Conservation (phyloP, 73 alveolate genomes). For the Loxodes magnus region DNA sequence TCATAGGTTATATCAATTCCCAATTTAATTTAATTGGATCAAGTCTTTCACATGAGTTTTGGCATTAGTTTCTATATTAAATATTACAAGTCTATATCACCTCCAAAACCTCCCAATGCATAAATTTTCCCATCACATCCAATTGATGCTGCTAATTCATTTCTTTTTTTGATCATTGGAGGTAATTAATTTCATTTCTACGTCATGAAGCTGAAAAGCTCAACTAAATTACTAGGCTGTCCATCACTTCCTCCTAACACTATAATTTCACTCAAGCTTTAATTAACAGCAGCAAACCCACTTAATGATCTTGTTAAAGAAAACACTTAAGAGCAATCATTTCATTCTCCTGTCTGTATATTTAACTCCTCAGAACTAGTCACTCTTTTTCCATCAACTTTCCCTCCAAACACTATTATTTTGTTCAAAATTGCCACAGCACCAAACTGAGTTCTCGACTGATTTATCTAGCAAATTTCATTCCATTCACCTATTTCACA, state of each 20-base stretch:
- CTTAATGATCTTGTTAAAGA: slow-evolving; percentile 44
- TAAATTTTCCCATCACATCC: slow-evolving; percentile 63
- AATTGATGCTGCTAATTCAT: slow-evolving; percentile 53
- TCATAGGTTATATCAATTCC: slow-evolving; percentile 65
- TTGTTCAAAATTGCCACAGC: slow-evolving; percentile 18
- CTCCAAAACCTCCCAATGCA: slow-evolving; percentile 83
- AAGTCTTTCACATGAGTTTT: slow-evolving; percentile 70
- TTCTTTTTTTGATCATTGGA: slow-evolving; percentile 49
- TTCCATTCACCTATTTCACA: not conserved
- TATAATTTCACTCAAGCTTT: slow-evolving; percentile 18
- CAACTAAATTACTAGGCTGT: slow-evolving; percentile 26
- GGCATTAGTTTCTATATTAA: slow-evolving; percentile 20
- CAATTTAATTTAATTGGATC: slow-evolving; percentile 46
- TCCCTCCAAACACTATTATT: slow-evolving; percentile 67
- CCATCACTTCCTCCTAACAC: slow-evolving; percentile 82
- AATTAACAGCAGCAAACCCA: slow-evolving; percentile 61
- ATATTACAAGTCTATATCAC: slow-evolving; percentile 20
- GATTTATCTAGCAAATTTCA: not conserved
- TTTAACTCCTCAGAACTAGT: slow-evolving; percentile 42
- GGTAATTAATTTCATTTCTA: slow-evolving; percentile 52
- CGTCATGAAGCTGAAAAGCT: slow-evolving; percentile 35
- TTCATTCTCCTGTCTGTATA: slow-evolving; percentile 23
- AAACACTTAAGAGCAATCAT: slow-evolving; percentile 14
- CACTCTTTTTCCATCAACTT: slow-evolving; percentile 46
- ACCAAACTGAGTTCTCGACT: slow-evolving; percentile 36